Evolutionary conservation across 1,139 yeast genomes (phyloP).

Genomic region (Suhomyces choctaworum): DNA sequence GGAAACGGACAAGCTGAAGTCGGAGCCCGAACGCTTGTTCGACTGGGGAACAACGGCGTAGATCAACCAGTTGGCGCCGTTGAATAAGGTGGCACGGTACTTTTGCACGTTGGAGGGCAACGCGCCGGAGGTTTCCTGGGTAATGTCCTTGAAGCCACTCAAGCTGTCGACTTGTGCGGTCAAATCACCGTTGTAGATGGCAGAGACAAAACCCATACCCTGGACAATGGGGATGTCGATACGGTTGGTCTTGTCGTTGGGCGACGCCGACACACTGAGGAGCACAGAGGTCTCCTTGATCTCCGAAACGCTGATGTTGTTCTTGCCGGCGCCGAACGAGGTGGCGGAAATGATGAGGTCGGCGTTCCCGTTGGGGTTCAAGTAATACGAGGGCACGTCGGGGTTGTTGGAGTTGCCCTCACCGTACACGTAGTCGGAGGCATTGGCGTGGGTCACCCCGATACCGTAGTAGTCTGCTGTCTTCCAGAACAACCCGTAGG

Average conservation of each 20-base stretch:
- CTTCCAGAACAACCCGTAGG: conserved; percentile 73
- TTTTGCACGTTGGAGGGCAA: conserved; percentile 47
- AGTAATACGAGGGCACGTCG: conserved; percentile 41
- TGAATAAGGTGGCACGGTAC: conserved; percentile 55
- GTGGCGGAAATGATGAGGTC: conserved; percentile 59
- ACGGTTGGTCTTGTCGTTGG: conserved; percentile 24
- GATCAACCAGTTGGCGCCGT: conserved; percentile 56
- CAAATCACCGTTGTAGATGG: conserved; percentile 56
- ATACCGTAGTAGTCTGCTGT: conserved; percentile 51
- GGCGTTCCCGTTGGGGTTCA: conserved; percentile 55
- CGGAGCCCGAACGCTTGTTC: conserved; percentile 8
- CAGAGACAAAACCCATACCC: conserved; percentile 64
- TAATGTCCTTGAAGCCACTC: conserved; percentile 51
- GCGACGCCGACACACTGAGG: conserved; percentile 39
- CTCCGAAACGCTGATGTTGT: conserved; percentile 42
- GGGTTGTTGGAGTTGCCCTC: conserved; percentile 40
- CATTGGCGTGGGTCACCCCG: conserved; percentile 67
- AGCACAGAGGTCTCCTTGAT: conserved; percentile 58
- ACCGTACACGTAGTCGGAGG: conserved; percentile 64
- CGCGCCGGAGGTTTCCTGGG: conserved; percentile 42
- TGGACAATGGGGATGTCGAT: conserved; percentile 51
- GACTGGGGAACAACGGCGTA: conserved; percentile 54
- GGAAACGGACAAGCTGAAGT: conserved; percentile 38
- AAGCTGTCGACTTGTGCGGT: conserved; percentile 55
- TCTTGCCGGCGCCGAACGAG: conserved; percentile 34